phyloP scores from a whole-genome alignment of 352 stramenopile species.

The Phytophthora palmivora region DNA sequence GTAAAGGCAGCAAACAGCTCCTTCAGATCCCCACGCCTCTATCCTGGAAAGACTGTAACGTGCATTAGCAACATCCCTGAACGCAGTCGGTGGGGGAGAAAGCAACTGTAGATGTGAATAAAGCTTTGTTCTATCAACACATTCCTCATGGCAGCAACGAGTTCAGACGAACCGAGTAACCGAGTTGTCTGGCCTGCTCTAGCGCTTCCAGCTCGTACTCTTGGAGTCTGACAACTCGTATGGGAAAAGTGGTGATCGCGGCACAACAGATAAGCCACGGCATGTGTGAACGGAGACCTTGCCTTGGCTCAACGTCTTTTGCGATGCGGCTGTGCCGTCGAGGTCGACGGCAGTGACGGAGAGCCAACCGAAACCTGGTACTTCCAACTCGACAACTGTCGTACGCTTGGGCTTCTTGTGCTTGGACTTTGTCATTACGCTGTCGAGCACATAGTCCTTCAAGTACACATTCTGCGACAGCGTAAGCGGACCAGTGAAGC shows the following conservation, averaged over 20 bases:
- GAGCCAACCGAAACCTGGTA: constrained; percentile 85
- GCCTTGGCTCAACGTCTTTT: constrained; percentile 65
- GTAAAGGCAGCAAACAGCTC: constrained; percentile 23
- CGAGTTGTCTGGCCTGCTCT: constrained; percentile 16
- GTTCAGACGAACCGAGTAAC: neutral
- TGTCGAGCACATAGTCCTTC: constrained; percentile 73
- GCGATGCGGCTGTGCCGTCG: constrained; percentile 70
- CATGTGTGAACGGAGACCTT: constrained; percentile 76
- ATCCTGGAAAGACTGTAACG: constrained; percentile 19
- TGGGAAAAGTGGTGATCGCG: constrained; percentile 74
- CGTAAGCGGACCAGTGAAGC: constrained; percentile 71
- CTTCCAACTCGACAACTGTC: constrained; percentile 77
- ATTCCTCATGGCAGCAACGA: neutral
- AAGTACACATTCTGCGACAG: constrained; percentile 66
- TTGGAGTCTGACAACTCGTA: constrained; percentile 85
- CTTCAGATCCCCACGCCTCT: constrained; percentile 14
- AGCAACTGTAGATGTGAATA: constrained; percentile 20
- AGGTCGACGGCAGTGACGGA: constrained; percentile 81
- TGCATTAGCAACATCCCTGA: constrained; percentile 7
- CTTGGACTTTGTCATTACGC: constrained; percentile 75
- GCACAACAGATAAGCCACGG: constrained; percentile 60
- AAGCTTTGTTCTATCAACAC: constrained; percentile 31
- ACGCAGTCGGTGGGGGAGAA: constrained; percentile 17
- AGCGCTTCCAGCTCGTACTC: constrained; percentile 79
- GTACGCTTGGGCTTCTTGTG: constrained; percentile 85